Conservation (phyloP, 768 basidiomycete genomes). For the Psilocybe sp. region DNA sequence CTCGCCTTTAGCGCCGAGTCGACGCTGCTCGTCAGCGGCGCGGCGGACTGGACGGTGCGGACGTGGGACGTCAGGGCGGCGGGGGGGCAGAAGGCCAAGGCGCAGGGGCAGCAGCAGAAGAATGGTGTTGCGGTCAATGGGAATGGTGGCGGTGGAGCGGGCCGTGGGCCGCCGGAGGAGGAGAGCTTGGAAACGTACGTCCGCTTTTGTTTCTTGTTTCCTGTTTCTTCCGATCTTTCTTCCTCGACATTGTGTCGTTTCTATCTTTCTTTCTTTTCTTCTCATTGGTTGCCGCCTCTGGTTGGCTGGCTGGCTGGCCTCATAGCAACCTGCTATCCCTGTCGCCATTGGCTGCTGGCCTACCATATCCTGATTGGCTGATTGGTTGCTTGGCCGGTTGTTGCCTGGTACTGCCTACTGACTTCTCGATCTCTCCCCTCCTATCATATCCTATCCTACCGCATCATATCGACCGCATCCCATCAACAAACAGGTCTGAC, state of each 20-base stretch:
- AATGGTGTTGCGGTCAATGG: constrained; percentile 38
- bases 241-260: no score
- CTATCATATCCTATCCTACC: constrained; percentile 10
- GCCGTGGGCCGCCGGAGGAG: constrained; percentile 32
- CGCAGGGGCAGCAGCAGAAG: constrained; percentile 44
- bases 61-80: constrained; percentile 93
- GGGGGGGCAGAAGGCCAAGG: constrained; percentile 60
- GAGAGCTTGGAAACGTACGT: constrained; percentile 71
- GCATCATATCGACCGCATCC: constrained; percentile 1
- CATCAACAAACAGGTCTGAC: constrained; percentile 76
- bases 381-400: background rate
- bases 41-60: constrained; percentile 95
- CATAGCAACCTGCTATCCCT: no score
- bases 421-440: background rate
- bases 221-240: no score
- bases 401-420: background rate
- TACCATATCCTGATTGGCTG: no score
- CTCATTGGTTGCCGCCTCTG: no score
- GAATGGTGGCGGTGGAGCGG: constrained; percentile 28
- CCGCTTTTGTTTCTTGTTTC: constrained; percentile 5
- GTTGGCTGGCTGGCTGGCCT: no score
- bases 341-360: no score
- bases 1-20: constrained; percentile 93
- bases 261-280: no score
- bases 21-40: constrained; percentile 84